A percentile compares a stretch with the other conserved stretches of the same genome.
Conservation (phyloP, 1,139 yeast genomes). For the Sugiyamaella japonica region DNA sequence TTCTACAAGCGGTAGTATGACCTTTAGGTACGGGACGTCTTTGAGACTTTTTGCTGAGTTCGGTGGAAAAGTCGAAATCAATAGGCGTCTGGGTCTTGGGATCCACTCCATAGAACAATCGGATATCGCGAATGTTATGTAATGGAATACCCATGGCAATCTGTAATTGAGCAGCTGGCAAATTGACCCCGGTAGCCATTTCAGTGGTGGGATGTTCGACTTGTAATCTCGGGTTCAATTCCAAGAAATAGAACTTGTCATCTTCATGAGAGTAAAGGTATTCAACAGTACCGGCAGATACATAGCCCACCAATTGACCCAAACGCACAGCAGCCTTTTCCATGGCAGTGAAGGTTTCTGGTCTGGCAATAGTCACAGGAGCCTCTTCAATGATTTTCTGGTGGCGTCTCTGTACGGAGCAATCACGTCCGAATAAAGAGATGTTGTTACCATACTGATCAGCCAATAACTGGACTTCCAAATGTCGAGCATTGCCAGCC, state of each 20-base stretch:
- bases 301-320: slow-evolving; percentile 95
- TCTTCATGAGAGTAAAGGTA: slow-evolving; percentile 92
- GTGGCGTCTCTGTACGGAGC: slow-evolving; percentile 97
- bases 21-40: slow-evolving; percentile 95
- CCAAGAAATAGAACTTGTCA: slow-evolving; percentile 92
- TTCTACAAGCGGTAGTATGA: slow-evolving; percentile 98
- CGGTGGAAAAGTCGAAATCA: slow-evolving; percentile 83
- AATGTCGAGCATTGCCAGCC: slow-evolving; percentile 90
- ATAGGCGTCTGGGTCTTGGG: slow-evolving; percentile 89
- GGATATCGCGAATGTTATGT: slow-evolving; percentile 89
- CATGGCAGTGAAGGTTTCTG: slow-evolving; percentile 84
- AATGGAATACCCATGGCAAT: slow-evolving; percentile 99
- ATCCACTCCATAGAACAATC: slow-evolving; percentile 91
- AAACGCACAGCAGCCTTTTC: slow-evolving; percentile 96
- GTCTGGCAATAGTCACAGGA: slow-evolving; percentile 90
- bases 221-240: slow-evolving; percentile 95
- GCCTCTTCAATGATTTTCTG: slow-evolving; percentile 98
- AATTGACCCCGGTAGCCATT: slow-evolving; percentile 97
- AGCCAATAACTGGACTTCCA: slow-evolving; percentile 92
- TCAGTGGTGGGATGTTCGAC: slow-evolving; percentile 99
- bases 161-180: slow-evolving; percentile 97
- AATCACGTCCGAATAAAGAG: slow-evolving; percentile 93
- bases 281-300: slow-evolving; percentile 98
- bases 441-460: slow-evolving; percentile 91
- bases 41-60: slow-evolving; percentile 71